Conservation (phyloP, 345 rosid genomes). For the Eucalyptus marginata region DNA sequence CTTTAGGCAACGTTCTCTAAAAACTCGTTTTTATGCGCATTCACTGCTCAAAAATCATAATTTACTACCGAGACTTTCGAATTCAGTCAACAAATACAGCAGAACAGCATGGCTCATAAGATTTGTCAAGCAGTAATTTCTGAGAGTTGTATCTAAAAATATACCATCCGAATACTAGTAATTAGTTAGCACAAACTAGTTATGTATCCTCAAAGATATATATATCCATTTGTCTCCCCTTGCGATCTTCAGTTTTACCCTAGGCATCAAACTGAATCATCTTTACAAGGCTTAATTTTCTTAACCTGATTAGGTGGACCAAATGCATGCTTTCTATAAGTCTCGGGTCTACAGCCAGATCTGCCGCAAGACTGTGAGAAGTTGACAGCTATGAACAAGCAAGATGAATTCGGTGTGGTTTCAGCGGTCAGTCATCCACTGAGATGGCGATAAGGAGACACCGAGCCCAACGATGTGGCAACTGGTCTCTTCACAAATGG, state of each 20-base stretch:
- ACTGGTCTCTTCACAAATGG: conserved; percentile 51
- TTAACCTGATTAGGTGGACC: background rate
- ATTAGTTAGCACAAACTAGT: background rate
- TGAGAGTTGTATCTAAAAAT: background rate
- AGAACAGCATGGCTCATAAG: background rate
- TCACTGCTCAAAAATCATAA: background rate
- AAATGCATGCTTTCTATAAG: background rate
- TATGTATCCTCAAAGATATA: background rate
- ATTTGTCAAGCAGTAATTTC: background rate
- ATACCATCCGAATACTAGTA: background rate
- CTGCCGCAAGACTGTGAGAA: background rate
- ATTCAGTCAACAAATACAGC: background rate
- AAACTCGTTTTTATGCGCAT: too few relatives aligned
- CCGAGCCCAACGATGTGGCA: conserved; percentile 25
- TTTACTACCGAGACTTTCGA: background rate
- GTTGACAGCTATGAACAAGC: background rate
- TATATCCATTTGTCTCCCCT: background rate
- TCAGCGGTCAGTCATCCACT: background rate
- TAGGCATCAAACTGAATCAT: background rate
- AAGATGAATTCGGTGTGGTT: background rate
- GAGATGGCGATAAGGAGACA: conserved; percentile 20
- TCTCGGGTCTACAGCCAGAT: background rate
- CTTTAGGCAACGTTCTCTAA: too few relatives aligned
- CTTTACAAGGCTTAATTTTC: background rate
- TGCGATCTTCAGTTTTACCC: background rate